phyloP scores from a whole-genome alignment of 2,329 filamentous ascomycete species.

The Taxawa tesnikishii region DNA sequence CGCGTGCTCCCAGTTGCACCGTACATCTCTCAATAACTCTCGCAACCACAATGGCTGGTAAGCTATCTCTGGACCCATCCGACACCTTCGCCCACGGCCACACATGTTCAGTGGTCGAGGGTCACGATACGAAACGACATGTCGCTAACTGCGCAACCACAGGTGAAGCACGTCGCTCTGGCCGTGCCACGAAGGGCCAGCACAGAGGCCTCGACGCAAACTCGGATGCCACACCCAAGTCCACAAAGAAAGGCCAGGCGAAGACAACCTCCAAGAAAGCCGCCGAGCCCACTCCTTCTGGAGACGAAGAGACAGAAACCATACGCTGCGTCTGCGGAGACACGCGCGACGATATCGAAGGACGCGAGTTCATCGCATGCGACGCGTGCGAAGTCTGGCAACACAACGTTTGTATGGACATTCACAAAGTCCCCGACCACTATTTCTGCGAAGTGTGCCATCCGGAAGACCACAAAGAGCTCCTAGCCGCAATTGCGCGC shows the following conservation, averaged over 20 bases:
- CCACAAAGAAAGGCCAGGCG: constrained; percentile 30
- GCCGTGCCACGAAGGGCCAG: constrained; percentile 91
- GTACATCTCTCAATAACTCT: no score
- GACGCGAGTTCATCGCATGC: constrained; percentile 90
- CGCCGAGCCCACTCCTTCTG: constrained; percentile 32
- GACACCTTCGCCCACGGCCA: not conserved
- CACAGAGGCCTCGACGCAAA: constrained; percentile 80
- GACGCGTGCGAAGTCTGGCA: constrained; percentile 91
- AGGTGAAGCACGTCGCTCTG: constrained; percentile 86
- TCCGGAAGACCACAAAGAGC: constrained; percentile 69
- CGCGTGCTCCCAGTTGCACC: no score
- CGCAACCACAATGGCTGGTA: constrained; percentile 10
- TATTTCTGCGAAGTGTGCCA: constrained; percentile 91
- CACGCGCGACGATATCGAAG: constrained; percentile 72
- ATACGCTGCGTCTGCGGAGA: constrained; percentile 92
- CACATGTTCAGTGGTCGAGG: not conserved
- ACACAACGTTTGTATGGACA: constrained; percentile 90
- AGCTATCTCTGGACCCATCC: constrained; percentile 3
- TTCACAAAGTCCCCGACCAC: constrained; percentile 63
- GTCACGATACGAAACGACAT: not conserved
- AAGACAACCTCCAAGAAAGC: constrained; percentile 35
- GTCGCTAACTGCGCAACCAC: not conserved
- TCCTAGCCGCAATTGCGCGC: constrained; percentile 63
- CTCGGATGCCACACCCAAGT: constrained; percentile 34
- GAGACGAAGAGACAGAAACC: constrained; percentile 52